Percentiles rank a stretch among this genome's conserved stretches.
Evolutionary conservation across 2,329 filamentous ascomycete genomes (phyloP).

Genomic region (Periconia sp.): DNA sequence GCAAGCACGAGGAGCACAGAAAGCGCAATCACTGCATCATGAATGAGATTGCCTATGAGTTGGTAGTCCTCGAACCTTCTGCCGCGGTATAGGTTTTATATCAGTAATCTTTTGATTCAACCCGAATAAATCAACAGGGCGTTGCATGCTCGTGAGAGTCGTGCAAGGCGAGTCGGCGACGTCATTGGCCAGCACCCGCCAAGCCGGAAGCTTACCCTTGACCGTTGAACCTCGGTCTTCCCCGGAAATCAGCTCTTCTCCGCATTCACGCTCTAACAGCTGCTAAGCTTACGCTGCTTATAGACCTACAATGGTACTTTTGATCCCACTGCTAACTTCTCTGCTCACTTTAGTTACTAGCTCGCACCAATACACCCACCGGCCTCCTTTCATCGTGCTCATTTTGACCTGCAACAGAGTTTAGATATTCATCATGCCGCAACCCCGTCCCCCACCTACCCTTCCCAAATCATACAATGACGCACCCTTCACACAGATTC

Average conservation of each 20-base stretch:
- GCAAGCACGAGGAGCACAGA: no score
- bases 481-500: constrained; percentile 50
- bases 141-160: not conserved
- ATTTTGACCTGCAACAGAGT: not conserved
- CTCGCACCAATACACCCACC: not conserved
- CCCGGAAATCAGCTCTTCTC: constrained; percentile 6
- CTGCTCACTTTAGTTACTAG: not conserved
- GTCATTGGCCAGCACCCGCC: constrained; percentile 3
- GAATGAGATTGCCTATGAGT: no score
- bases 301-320: not conserved
- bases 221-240: constrained; percentile 10
- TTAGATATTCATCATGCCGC: constrained; percentile 13
- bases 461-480: constrained; percentile 49
- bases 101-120: no score
- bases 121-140: no score
- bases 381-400: not conserved
- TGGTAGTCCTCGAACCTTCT: no score
- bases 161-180: not conserved
- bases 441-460: constrained; percentile 18
- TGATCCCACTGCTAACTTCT: constrained; percentile 2
- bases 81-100: no score
- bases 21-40: no score
- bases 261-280: constrained; percentile 6
- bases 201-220: constrained; percentile 10
- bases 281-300: constrained; percentile 1